Evolutionary conservation across 2,329 filamentous ascomycete species (phyloP).

Genomic region (Arthroderma uncinatum): DNA sequence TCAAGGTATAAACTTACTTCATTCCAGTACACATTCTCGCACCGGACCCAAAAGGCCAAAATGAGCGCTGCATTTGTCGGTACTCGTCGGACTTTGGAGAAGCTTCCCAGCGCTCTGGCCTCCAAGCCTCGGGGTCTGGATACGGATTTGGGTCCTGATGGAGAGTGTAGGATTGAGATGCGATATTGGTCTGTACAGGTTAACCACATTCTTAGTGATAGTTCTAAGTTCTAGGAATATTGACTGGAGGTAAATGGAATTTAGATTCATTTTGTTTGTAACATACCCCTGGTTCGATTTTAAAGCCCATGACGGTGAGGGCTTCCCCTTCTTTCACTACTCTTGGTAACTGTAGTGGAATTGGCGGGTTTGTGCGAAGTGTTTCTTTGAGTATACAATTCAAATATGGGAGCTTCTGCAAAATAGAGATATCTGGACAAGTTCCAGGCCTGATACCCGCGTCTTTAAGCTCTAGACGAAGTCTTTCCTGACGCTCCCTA

Average conservation of each 20-base stretch:
- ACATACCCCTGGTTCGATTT: slow-evolving; percentile 14
- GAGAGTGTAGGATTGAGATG: slow-evolving; percentile 27
- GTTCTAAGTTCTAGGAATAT: background rate
- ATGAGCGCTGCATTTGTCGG: slow-evolving; percentile 44
- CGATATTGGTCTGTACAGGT: slow-evolving; percentile 12
- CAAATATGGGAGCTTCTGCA: slow-evolving; percentile 21
- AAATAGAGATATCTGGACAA: slow-evolving; percentile 3
- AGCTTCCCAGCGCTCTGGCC: slow-evolving; percentile 47
- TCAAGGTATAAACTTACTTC: slow-evolving; percentile 13
- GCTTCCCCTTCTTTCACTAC: slow-evolving; percentile 19
- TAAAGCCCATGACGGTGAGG: slow-evolving; percentile 13
- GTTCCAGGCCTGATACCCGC: slow-evolving; percentile 2
- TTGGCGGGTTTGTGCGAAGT: slow-evolving; percentile 33
- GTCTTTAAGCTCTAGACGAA: slow-evolving; percentile 14
- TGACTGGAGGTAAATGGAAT: background rate
- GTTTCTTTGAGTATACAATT: slow-evolving; percentile 36
- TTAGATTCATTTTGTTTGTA: background rate
- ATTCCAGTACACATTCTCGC: slow-evolving; percentile 30
- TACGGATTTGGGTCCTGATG: slow-evolving; percentile 43
- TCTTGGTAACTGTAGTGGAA: slow-evolving; percentile 32
- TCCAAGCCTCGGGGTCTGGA: slow-evolving; percentile 42
- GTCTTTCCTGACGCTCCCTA: slow-evolving; percentile 9
- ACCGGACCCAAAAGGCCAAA: slow-evolving; percentile 46
- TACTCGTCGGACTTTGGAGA: slow-evolving; percentile 39
- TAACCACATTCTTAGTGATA: background rate